Percentiles rank a stretch among this genome's conserved stretches.
These are phyloP conservation scores for Tolypocladium tundrense DNA, from an alignment of 2,329 filamentous ascomycete genomes.

Conservation along the genomic window DNA sequence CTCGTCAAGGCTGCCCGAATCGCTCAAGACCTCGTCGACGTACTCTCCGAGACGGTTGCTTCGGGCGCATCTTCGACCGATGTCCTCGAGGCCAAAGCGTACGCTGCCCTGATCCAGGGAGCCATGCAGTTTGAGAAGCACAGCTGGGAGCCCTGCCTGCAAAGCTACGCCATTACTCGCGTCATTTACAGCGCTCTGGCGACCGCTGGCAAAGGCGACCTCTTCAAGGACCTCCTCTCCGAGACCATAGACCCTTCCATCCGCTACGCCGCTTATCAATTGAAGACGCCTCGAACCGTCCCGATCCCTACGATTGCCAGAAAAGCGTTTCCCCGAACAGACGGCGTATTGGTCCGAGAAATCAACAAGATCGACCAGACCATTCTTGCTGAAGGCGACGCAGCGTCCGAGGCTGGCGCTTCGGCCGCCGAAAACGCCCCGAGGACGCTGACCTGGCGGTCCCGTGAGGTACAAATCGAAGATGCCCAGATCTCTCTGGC, in stretches of 20 bases:
- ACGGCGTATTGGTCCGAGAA: conserved; percentile 50
- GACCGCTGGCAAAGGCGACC: conserved; percentile 50
- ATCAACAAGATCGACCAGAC: conserved; percentile 62
- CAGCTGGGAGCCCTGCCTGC: conserved; percentile 70
- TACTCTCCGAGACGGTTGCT: conserved; percentile 52
- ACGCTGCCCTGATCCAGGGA: conserved; percentile 66
- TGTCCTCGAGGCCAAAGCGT: conserved; percentile 77
- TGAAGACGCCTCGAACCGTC: conserved; percentile 76
- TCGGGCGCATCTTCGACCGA: conserved; percentile 61
- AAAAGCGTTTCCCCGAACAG: conserved; percentile 62
- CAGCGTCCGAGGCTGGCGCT: conserved; percentile 38
- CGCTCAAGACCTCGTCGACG: conserved; percentile 56
- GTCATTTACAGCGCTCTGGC: conserved; percentile 75
- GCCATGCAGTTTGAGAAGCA: conserved; percentile 79
- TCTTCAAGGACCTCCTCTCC: conserved; percentile 76
- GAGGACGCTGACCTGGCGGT: conserved; percentile 75
- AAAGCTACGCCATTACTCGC: conserved; percentile 63
- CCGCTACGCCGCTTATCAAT: conserved; percentile 87
- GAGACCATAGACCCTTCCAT: conserved; percentile 88
- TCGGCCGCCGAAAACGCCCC: conserved; percentile 47
- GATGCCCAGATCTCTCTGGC: conserved; percentile 86
- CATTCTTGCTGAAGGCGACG: conserved; percentile 47
- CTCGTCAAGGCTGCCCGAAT: conserved; percentile 67
- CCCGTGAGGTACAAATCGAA: conserved; percentile 75
- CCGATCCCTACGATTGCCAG: conserved; percentile 70